Evolutionary conservation across 2,329 filamentous ascomycete species (phyloP), one percentile per base, ranked within the genome.

Genomic region (Pestalotiopsis fici): DNA sequence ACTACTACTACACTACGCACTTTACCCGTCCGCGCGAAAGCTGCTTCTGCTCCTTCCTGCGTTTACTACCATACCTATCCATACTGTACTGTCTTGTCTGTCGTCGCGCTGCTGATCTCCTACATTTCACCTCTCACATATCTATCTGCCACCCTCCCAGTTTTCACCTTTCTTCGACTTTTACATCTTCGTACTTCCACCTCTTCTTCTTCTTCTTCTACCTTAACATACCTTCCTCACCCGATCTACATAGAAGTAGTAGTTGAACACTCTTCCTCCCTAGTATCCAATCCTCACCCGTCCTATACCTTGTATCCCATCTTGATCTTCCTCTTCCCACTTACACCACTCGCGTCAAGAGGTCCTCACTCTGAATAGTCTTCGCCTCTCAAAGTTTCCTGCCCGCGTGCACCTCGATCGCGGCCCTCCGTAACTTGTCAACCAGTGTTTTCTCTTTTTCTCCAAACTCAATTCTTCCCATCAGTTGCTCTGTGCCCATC

Each of bases 401-500:
- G 43, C 18, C 18, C 18, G 43, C 43, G 43, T 50, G 21, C n/a
- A 50, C 43, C 43, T 50, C 43, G 43, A 50, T 50, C 43, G 55
- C 28, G 31, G 31, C 31, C 31, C 31, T 35, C 31, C 59, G 28
- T 15, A 37, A 28, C 59, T 37, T 13, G 18, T 60, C 60, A 18
- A 39, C 11, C 21, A n/a, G 15, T 47, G 60, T 28, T 37, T 35
- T 31, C 11, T 56, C 43, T 55, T 67, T 71, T 71, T 67, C 70
- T 71, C 28, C 28, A 60, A 28, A 71, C 71, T 69, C 71, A 74
- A 73, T 71, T 72, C 72, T 64, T 23, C 61, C n/a, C 61, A 64
- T 64, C 43, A 25, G 6, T 23, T 63, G 13, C 23, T 35, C 27
- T 67, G 56, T 68, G 66, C 68, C 63, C 67, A 66, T 64, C 71